Evolutionary conservation across 345 rosid species (phyloP), one percentile per base, ranked within the genome.

Genomic region (Sisymbrium altissimum): DNA sequence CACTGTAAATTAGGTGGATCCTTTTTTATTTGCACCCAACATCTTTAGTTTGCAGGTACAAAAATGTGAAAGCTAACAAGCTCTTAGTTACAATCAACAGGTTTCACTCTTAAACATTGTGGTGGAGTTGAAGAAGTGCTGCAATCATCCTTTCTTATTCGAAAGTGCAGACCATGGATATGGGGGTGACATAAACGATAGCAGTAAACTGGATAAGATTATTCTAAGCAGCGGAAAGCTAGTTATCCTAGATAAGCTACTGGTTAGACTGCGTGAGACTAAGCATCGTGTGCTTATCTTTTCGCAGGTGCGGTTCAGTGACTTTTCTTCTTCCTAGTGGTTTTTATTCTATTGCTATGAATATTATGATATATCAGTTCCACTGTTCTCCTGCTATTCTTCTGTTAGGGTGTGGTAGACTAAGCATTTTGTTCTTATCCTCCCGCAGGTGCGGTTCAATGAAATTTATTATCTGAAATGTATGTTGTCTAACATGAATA

Each of bases 121-220:
- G 63, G 99, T 96, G 63, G 99, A 96, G 84, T 72, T 96, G 87
- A 96, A 96, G 90, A 96, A 96, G 76, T 96, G 99, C 80, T 96
- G 98, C 86, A 96, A 96, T 68, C 99, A 96, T 69, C 99, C 99
- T 33, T 96, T 96, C 84, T 83, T 96, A 75, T 96, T 96, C 84
- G 99, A 96, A 86, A 96, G 98, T 81, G 99, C 99, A 8, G 99
- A 96, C 81, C 97, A 96, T 83, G 99, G 99, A 73, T 96, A 96
- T 82, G 98, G 99, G 59, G 98, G 98, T 81, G 73, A 82, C 77
- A 52, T 78, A 55, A 79, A 88, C 64, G 95, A 92, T 78, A 83
- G 69, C 72, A 84, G 88, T 79, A 96, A 92, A 80, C 79, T 96
- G 81, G 98, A 96, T 84, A 96, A 96, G 77, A 88, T 89, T 55